Evolutionary conservation across 2,329 filamentous ascomycete genomes (phyloP).

Genomic region (Calonectria pteridis): DNA sequence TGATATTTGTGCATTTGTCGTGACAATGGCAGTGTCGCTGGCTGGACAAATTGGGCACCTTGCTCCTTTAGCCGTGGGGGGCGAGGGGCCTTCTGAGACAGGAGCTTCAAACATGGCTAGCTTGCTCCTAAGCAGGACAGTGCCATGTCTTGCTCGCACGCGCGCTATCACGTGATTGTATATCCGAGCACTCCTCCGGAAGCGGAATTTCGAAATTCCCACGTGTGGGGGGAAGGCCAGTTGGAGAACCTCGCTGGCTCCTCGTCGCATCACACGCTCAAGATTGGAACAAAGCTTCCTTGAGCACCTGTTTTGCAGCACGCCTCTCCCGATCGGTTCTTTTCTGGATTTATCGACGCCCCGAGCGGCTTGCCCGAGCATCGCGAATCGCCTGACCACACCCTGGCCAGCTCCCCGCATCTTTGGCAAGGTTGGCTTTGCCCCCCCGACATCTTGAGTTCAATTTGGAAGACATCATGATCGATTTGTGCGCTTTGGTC

Average conservation of each 20-base stretch:
- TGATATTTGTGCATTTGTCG: not conserved
- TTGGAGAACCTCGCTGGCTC: conserved; percentile 43
- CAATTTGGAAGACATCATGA: conserved; percentile 55
- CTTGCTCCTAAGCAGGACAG: not conserved
- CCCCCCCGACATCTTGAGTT: conserved; percentile 39
- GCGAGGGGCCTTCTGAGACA: not conserved
- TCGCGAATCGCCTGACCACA: conserved; percentile 9
- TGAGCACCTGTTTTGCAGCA: conserved; percentile 38
- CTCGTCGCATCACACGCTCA: conserved; percentile 44
- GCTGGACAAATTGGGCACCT: not conserved
- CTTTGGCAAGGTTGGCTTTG: conserved; percentile 40
- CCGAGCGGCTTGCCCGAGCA: conserved; percentile 27
- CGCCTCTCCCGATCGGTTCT: conserved; percentile 28
- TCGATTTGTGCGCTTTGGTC: conserved; percentile 53
- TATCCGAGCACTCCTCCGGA: conserved; percentile 19
- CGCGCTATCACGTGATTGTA: conserved; percentile 30
- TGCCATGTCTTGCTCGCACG: conserved; percentile 14
- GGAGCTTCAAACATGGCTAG: not conserved
- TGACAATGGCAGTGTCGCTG: not conserved
- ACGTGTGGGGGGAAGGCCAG: conserved; percentile 40
- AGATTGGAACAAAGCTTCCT: conserved; percentile 42
- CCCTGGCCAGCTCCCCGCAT: conserved; percentile 31
- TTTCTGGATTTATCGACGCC: conserved; percentile 27
- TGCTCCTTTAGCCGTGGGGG: not conserved
- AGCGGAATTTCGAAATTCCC: conserved; percentile 38